Evolutionary conservation across 2,329 filamentous ascomycete genomes (phyloP).

Genomic region (Plenodomus tracheiphilus): DNA sequence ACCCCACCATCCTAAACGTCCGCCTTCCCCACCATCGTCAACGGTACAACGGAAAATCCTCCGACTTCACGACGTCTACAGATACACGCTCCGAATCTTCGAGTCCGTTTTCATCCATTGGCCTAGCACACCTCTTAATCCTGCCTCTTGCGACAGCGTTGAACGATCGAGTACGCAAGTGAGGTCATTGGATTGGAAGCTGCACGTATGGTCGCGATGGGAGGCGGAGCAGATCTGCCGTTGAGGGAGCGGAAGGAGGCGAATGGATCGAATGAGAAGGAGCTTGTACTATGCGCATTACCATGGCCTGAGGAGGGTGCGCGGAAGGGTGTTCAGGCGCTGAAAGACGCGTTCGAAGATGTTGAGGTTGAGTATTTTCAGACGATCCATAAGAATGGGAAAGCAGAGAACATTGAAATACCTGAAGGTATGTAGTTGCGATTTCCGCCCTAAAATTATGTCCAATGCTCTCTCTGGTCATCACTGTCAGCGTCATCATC

Average conservation of each 20-base stretch:
- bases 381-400: slow-evolving; percentile 37
- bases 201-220: slow-evolving; percentile 46
- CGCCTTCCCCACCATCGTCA: background rate
- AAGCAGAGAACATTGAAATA: slow-evolving; percentile 41
- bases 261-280: slow-evolving; percentile 26
- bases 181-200: background rate
- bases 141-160: background rate
- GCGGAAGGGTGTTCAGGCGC: slow-evolving; percentile 22
- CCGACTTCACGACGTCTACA: background rate
- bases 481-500: background rate
- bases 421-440: slow-evolving; percentile 41
- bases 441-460: background rate
- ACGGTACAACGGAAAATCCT: background rate
- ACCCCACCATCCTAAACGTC: no score
- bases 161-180: background rate
- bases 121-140: background rate
- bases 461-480: background rate
- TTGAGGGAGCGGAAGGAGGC: slow-evolving; percentile 9
- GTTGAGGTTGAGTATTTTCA: slow-evolving; percentile 36
- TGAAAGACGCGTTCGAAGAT: slow-evolving; percentile 36
- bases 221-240: slow-evolving; percentile 45
- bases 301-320: slow-evolving; percentile 42
- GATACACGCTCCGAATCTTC: no score
- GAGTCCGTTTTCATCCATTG: no score
- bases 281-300: slow-evolving; percentile 48